phyloP scores from a whole-genome alignment of 1,284 basidiomycete genomes.

The Taiwanofungus camphoratus region DNA sequence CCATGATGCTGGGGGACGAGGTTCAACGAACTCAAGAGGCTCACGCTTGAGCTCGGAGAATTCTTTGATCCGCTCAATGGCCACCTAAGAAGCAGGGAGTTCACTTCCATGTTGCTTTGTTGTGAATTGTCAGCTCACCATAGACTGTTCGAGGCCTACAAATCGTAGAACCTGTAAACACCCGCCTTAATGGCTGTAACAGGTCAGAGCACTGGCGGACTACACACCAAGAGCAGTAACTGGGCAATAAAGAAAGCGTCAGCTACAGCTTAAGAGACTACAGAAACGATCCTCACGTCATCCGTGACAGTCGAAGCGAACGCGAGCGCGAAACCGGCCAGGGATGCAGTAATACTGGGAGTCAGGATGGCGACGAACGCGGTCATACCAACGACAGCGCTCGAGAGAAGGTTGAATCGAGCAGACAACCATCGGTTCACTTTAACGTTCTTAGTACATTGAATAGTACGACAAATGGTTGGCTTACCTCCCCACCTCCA shows the following conservation, averaged over 20 bases:
- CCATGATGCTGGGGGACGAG: constrained; percentile 81
- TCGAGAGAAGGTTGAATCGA: constrained; percentile 80
- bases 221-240: constrained; percentile 44
- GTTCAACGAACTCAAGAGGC: constrained; percentile 78
- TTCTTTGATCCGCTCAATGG: constrained; percentile 87
- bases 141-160: constrained; percentile 86
- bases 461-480: not conserved
- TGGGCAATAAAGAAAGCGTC: constrained; percentile 30
- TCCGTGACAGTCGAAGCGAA: constrained; percentile 74
- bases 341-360: constrained; percentile 67
- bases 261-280: constrained; percentile 2
- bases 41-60: constrained; percentile 80
- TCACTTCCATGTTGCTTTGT: not conserved
- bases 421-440: constrained; percentile 79
- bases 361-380: constrained; percentile 65
- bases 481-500: constrained; percentile 81
- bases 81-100: constrained; percentile 47
- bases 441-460: constrained; percentile 18
- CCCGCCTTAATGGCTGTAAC: too few relatives aligned
- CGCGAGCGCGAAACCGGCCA: constrained; percentile 81
- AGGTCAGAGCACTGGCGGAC: too few relatives aligned
- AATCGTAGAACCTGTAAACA: constrained; percentile 50
- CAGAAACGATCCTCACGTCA: constrained; percentile 55
- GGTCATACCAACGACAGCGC: constrained; percentile 66
- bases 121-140: constrained; percentile 46